A percentile compares a stretch with the other conserved stretches of the same genome.
These are phyloP conservation scores for Evernia prunastri DNA, from an alignment of 495 filamentous ascomycete genomes.

Conservation along the genomic window DNA sequence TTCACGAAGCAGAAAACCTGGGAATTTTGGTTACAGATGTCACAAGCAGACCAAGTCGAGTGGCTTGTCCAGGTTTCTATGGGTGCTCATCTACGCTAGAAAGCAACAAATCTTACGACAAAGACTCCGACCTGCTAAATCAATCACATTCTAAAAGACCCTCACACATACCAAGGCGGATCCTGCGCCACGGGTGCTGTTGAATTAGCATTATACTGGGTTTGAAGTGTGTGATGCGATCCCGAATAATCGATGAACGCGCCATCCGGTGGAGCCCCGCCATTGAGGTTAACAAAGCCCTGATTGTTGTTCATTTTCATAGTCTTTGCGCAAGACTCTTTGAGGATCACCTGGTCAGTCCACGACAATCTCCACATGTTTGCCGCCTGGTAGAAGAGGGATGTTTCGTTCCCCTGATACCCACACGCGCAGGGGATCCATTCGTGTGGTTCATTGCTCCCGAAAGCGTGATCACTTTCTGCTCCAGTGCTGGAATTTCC, in stretches of 20 bases:
- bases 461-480: neutral
- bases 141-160: too few relatives aligned
- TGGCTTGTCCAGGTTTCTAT: too few relatives aligned
- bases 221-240: neutral
- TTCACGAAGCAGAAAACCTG: too few relatives aligned
- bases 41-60: too few relatives aligned
- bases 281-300: neutral
- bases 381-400: neutral
- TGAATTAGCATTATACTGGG: neutral
- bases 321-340: neutral
- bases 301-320: neutral
- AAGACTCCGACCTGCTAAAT: too few relatives aligned
- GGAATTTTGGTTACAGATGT: too few relatives aligned
- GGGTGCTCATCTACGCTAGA: too few relatives aligned
- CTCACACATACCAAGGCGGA: neutral
- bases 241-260: neutral
- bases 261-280: neutral
- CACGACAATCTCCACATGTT: too few relatives aligned
- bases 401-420: slow-evolving; percentile 2
- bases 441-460: neutral
- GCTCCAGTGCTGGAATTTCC: neutral
- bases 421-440: slow-evolving; percentile 2
- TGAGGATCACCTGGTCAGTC: neutral
- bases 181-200: neutral
- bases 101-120: too few relatives aligned